phyloP scores from a whole-genome alignment of 495 filamentous ascomycete genomes.

The Umbilicaria muhlenbergii region DNA sequence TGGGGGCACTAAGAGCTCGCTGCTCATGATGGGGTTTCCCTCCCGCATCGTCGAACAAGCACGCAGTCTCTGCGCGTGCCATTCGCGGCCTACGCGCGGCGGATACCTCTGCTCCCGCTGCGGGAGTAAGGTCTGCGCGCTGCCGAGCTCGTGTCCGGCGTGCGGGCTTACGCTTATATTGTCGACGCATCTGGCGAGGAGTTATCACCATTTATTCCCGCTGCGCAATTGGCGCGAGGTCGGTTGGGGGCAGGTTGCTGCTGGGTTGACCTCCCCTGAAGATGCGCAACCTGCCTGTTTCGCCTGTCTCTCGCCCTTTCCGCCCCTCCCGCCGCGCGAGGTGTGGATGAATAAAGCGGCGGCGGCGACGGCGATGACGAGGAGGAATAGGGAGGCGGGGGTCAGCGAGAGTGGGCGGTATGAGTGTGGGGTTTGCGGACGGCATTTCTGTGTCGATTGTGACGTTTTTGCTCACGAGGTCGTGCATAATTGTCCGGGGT shows the following conservation, averaged over 20 bases:
- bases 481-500: slow-evolving; percentile 90
- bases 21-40: slow-evolving; percentile 99
- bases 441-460: slow-evolving; percentile 96
- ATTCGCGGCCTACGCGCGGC: slow-evolving; percentile 67
- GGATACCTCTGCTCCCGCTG: slow-evolving; percentile 89
- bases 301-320: slow-evolving; percentile 37
- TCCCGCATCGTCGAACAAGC: slow-evolving; percentile 63
- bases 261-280: no score
- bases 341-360: slow-evolving; percentile 14
- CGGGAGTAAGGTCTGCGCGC: slow-evolving; percentile 71
- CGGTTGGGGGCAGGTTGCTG: slow-evolving; percentile 53
- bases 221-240: slow-evolving; percentile 83
- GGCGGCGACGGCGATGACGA: slow-evolving; percentile 1
- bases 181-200: slow-evolving; percentile 87
- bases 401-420: slow-evolving; percentile 81
- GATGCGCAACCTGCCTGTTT: slow-evolving; percentile 23
- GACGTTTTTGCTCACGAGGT: slow-evolving; percentile 89
- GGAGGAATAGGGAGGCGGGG: slow-evolving; percentile 27
- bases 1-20: slow-evolving; percentile 31
- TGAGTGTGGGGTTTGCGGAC: slow-evolving; percentile 64
- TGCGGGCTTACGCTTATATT: slow-evolving; percentile 89
- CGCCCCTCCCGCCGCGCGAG: slow-evolving; percentile 25
- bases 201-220: slow-evolving; percentile 93
- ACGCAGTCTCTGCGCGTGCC: slow-evolving; percentile 79
- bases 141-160: slow-evolving; percentile 82